These are phyloP conservation scores for Aspergillus caelatus DNA, from an alignment of 2,329 filamentous ascomycete genomes.

Conservation along the genomic window DNA sequence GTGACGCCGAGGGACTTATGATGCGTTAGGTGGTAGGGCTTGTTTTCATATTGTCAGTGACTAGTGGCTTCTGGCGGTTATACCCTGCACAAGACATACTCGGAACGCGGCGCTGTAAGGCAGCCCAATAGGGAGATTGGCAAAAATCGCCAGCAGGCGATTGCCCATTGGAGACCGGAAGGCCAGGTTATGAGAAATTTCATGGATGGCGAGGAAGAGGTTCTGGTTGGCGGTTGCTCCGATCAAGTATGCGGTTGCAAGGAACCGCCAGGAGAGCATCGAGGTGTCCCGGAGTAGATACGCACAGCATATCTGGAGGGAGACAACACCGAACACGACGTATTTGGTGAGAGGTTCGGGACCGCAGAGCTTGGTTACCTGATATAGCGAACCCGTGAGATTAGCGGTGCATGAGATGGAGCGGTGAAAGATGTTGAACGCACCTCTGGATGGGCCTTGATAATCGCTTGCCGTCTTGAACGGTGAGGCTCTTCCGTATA, in stretches of 20 bases:
- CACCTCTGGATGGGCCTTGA: conserved; percentile 97
- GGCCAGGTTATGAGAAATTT: conserved; percentile 96
- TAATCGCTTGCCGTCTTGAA: conserved; percentile 87
- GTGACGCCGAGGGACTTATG: conserved; percentile 98
- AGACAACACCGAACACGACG: conserved; percentile 80
- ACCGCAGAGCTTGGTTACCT: conserved; percentile 97
- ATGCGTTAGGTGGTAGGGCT: conserved; percentile 97
- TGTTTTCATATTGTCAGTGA: background rate
- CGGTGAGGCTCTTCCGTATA: conserved; percentile 98
- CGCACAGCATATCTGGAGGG: conserved; percentile 76
- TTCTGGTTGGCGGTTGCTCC: conserved; percentile 98
- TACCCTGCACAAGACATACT: conserved; percentile 51
- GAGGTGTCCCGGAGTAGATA: conserved; percentile 75
- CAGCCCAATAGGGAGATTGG: conserved; percentile 92
- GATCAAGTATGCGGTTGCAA: conserved; percentile 84
- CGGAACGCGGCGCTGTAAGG: conserved; percentile 96
- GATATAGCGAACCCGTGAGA: conserved; percentile 20
- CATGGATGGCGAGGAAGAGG: conserved; percentile 96
- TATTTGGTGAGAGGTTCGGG: conserved; percentile 96
- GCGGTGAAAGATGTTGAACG: background rate
- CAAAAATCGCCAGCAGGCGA: conserved; percentile 84
- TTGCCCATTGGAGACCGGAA: conserved; percentile 82
- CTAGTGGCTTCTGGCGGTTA: background rate
- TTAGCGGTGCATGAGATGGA: conserved; percentile 4
- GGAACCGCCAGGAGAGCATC: conserved; percentile 81